Percentiles rank a stretch among this genome's conserved stretches.
Conservation (phyloP, 2,329 filamentous ascomycete species). For the Macrophomina pseudophaseolina region DNA sequence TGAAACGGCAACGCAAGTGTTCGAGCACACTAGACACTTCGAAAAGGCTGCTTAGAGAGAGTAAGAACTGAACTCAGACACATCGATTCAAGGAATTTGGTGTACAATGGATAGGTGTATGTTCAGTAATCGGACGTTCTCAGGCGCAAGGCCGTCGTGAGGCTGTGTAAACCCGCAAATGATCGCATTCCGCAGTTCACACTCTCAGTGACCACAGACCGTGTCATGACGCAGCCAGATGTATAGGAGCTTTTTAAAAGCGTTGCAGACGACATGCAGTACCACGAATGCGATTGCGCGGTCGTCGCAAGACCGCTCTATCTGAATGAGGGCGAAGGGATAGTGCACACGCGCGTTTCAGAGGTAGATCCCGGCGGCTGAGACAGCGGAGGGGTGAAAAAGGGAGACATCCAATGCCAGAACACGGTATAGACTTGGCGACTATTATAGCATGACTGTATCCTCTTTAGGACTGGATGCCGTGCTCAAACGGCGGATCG, state of each 20-base stretch:
- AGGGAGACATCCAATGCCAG: neutral
- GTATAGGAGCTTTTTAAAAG: neutral
- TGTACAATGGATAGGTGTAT: no score
- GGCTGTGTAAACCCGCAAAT: no score
- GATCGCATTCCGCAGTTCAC: no score
- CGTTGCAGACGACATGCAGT: neutral
- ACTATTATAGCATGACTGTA: neutral
- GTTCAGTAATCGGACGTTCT: no score
- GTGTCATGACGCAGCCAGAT: neutral
- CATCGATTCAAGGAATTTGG: no score
- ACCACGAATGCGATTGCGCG: neutral
- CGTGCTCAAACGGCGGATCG: neutral
- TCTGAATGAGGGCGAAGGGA: neutral
- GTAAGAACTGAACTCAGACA: no score
- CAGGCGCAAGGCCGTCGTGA: no score
- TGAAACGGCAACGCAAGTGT: no score
- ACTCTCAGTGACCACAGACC: no score
- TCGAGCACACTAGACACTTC: no score
- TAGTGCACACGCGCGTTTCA: neutral
- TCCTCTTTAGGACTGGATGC: neutral
- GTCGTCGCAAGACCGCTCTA: neutral
- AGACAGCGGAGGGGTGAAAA: slow-evolving; percentile 5
- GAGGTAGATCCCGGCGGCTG: slow-evolving; percentile 1
- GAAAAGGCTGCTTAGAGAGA: no score
- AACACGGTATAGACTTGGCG: neutral